phyloP scores from a whole-genome alignment of 108 stramenopile species.

The Nannochloropsis salina region DNA sequence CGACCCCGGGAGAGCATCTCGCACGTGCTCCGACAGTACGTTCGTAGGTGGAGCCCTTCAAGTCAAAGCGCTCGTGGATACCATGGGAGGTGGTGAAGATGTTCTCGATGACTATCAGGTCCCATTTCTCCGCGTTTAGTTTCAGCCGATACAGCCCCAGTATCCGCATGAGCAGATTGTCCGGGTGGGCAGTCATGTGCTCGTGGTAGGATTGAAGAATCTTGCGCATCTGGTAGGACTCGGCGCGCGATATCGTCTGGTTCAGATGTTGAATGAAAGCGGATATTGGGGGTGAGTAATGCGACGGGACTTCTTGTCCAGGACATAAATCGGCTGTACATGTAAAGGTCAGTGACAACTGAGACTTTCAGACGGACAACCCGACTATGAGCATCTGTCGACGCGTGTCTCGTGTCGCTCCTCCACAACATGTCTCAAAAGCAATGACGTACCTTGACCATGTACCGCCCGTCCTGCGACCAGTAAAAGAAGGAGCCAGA shows the following conservation, averaged over 20 bases:
- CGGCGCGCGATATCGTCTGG: neutral
- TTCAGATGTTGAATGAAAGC: neutral
- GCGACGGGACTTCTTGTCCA: too few relatives aligned
- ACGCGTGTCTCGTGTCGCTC: too few relatives aligned
- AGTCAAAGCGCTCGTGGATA: slow-evolving; percentile 15
- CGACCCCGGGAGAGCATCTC: neutral
- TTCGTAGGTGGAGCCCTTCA: neutral
- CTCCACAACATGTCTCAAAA: too few relatives aligned
- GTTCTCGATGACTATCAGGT: slow-evolving; percentile 14
- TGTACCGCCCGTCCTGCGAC: slow-evolving; percentile 14
- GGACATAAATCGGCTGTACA: too few relatives aligned
- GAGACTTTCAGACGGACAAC: too few relatives aligned
- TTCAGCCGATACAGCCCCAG: neutral
- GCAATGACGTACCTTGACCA: neutral
- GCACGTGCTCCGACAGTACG: neutral
- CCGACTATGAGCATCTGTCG: too few relatives aligned
- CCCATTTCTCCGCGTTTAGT: neutral
- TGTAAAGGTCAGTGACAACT: too few relatives aligned
- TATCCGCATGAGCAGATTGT: neutral
- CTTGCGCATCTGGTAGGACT: neutral
- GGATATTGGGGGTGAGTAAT: neutral
- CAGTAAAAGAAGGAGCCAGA: neutral
- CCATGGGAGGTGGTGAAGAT: neutral
- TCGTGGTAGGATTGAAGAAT: neutral
- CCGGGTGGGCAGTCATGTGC: neutral